Evolutionary conservation across 345 rosid genomes (phyloP).

Genomic region (Salix exigua): DNA sequence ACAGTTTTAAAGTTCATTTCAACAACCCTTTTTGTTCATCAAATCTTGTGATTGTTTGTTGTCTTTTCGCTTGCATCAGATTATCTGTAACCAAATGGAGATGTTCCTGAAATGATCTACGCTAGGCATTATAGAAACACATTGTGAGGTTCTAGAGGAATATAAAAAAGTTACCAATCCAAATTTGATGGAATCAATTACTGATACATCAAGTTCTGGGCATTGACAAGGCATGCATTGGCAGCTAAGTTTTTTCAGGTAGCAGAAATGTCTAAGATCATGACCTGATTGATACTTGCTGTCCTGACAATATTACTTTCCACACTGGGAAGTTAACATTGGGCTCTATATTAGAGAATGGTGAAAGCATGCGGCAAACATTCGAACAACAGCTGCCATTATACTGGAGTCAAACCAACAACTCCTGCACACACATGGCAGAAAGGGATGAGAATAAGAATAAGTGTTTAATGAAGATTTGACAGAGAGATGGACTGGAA

Average conservation of each 20-base stretch:
- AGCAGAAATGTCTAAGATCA: constrained; percentile 4
- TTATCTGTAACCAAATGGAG: not conserved
- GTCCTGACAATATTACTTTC: constrained; percentile 16
- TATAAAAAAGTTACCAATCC: not conserved
- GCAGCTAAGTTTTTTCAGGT: constrained; percentile 12
- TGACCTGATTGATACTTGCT: constrained; percentile 9
- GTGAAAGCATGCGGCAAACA: constrained; percentile 19
- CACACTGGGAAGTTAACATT: not conserved
- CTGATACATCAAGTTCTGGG: not conserved
- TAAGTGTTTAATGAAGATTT: not conserved
- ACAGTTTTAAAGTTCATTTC: no score
- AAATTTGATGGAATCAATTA: not conserved
- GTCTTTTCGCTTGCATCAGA: no score
- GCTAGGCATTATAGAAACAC: not conserved
- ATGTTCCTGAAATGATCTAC: not conserved
- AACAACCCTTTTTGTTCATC: no score
- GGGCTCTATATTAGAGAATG: constrained; percentile 17
- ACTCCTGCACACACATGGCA: constrained; percentile 48
- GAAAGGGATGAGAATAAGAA: not conserved
- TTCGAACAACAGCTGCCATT: constrained; percentile 1
- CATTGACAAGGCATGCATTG: constrained; percentile 4
- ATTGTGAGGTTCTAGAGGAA: not conserved
- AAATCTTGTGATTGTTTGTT: no score
- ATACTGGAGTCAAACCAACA: constrained; percentile 66
- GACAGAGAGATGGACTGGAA: not conserved